phyloP scores from a whole-genome alignment of 2,329 filamentous ascomycete species.

The Fusarium begoniae region DNA sequence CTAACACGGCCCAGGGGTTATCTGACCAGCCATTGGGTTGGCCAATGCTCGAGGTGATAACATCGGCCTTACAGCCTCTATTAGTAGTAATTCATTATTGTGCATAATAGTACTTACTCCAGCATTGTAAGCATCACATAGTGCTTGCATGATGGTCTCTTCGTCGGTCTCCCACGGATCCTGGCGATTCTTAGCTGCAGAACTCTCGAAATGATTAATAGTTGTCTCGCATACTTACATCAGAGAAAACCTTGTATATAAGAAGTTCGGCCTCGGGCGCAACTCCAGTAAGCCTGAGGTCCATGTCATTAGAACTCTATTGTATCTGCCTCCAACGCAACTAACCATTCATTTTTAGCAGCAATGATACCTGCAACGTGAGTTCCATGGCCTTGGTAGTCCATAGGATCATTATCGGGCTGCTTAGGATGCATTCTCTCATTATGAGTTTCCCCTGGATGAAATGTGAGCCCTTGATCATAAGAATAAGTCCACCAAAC shows the following conservation, averaged over 20 bases:
- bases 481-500: background rate
- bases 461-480: slow-evolving; percentile 9
- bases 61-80: slow-evolving; percentile 46
- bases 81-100: background rate
- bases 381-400: slow-evolving; percentile 50
- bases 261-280: slow-evolving; percentile 56
- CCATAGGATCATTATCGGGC: slow-evolving; percentile 50
- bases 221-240: slow-evolving; percentile 24
- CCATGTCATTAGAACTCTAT: background rate
- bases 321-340: background rate
- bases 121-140: slow-evolving; percentile 49
- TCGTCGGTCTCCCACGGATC: slow-evolving; percentile 46
- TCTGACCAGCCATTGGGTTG: slow-evolving; percentile 51
- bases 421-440: slow-evolving; percentile 43
- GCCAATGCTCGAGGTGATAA: slow-evolving; percentile 56
- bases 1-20: slow-evolving; percentile 55
- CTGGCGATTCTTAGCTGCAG: slow-evolving; percentile 11
- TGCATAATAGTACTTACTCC: slow-evolving; percentile 38
- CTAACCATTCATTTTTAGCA: slow-evolving; percentile 51
- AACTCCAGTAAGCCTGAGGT: slow-evolving; percentile 53
- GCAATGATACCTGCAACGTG: slow-evolving; percentile 60
- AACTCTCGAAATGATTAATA: background rate
- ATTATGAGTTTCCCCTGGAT: slow-evolving; percentile 44
- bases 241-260: slow-evolving; percentile 56
- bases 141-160: slow-evolving; percentile 48